Percentiles rank a stretch among this genome's conserved stretches.
These are phyloP conservation scores for Phaffomyces opuntiae DNA, from an alignment of 805 yeast genomes.

Conservation along the genomic window DNA sequence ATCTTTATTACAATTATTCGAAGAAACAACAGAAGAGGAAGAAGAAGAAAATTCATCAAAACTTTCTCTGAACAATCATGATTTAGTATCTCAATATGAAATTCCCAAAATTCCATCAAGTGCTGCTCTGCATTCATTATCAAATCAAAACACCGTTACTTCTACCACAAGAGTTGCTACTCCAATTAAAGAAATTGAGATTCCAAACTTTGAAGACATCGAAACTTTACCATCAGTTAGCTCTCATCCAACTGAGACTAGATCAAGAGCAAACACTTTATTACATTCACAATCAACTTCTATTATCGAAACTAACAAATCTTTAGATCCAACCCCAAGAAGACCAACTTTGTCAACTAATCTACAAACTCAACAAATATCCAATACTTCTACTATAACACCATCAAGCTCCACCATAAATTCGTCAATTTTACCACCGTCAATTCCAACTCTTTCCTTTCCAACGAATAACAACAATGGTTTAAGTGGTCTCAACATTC, in stretches of 20 bases:
- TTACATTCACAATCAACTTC: slow-evolving; percentile 17
- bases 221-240: slow-evolving; percentile 22
- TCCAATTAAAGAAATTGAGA: slow-evolving; percentile 58
- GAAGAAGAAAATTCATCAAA: slow-evolving; percentile 8
- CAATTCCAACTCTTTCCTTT: background rate
- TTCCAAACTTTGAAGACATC: slow-evolving; percentile 56
- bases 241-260: slow-evolving; percentile 6
- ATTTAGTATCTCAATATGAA: slow-evolving; percentile 7
- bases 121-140: slow-evolving; percentile 12
- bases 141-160: slow-evolving; percentile 8
- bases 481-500: slow-evolving; percentile 13
- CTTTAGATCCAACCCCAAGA: slow-evolving; percentile 17
- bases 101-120: slow-evolving; percentile 18
- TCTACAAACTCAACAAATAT: background rate
- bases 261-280: slow-evolving; percentile 27
- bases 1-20: slow-evolving; percentile 65
- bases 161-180: slow-evolving; percentile 35
- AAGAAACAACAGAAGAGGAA: slow-evolving; percentile 35
- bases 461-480: background rate
- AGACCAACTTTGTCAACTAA: slow-evolving; percentile 15
- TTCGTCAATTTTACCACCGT: background rate
- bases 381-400: slow-evolving; percentile 2
- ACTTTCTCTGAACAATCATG: no score
- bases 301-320: slow-evolving; percentile 15
- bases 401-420: slow-evolving; percentile 1